These are phyloP conservation scores for Cyberlindnera galapagoensis DNA, from an alignment of 805 yeast species.

Conservation along the genomic window DNA sequence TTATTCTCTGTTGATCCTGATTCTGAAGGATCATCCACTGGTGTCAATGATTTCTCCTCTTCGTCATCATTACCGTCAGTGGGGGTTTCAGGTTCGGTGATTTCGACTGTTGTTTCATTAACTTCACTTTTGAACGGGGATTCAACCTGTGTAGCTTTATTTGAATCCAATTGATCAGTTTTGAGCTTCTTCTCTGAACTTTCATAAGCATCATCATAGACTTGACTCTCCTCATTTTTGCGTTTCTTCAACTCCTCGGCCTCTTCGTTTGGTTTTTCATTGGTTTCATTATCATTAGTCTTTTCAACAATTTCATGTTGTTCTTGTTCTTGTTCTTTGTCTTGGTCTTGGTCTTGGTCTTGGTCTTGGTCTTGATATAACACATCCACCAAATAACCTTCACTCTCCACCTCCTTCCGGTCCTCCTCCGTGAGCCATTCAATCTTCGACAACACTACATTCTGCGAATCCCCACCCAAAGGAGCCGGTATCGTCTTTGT, in stretches of 20 bases:
- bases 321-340: conserved; percentile 3
- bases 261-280: conserved; percentile 5
- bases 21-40: neutral
- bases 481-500: conserved; percentile 6
- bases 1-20: neutral
- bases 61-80: neutral
- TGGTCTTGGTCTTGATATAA: conserved; percentile 8
- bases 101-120: neutral
- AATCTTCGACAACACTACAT: conserved; percentile 18
- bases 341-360: conserved; percentile 2
- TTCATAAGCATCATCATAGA: conserved; percentile 3
- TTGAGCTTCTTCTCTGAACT: conserved; percentile 21
- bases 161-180: conserved; percentile 2
- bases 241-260: conserved; percentile 1
- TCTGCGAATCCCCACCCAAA: conserved; percentile 18
- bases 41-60: neutral
- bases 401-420: conserved; percentile 16
- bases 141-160: neutral
- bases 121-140: no score
- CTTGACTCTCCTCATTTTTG: conserved; percentile 10
- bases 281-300: conserved; percentile 3
- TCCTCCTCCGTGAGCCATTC: conserved; percentile 23
- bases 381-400: conserved; percentile 14
- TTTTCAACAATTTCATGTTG: conserved; percentile 1
- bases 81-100: neutral